Evolutionary conservation across 495 filamentous ascomycete genomes (phyloP).

Genomic region (Cryomyces antarcticus): DNA sequence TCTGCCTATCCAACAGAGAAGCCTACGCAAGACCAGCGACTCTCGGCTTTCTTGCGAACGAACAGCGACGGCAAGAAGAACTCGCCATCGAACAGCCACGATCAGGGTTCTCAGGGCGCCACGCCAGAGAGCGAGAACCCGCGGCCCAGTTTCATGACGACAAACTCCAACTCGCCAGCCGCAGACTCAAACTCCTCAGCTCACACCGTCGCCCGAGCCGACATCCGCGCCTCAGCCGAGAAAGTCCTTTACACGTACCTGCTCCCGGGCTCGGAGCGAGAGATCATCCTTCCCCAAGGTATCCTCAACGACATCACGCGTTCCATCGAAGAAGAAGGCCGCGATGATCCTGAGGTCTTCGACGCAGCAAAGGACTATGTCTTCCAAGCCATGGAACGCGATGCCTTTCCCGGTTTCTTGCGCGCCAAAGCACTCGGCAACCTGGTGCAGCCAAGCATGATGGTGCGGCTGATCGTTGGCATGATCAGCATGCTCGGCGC

Average conservation of each 20-base stretch:
- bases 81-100: conserved; percentile 37
- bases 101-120: conserved; percentile 27
- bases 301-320: conserved; percentile 66
- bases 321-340: conserved; percentile 67
- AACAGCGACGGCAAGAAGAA: conserved; percentile 38
- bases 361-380: conserved; percentile 96
- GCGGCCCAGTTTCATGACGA: conserved; percentile 51
- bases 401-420: conserved; percentile 93
- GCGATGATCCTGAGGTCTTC: conserved; percentile 94
- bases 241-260: conserved; percentile 95
- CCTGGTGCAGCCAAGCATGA: conserved; percentile 67
- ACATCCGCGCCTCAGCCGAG: conserved; percentile 83
- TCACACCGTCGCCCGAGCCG: conserved; percentile 64
- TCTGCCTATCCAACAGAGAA: conserved; percentile 25
- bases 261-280: conserved; percentile 77
- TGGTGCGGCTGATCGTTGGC: conserved; percentile 69
- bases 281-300: conserved; percentile 76
- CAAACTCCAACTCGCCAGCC: conserved; percentile 15
- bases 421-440: conserved; percentile 89
- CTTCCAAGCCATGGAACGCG: conserved; percentile 97
- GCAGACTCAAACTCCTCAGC: conserved; percentile 11
- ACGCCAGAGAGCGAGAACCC: conserved; percentile 21
- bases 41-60: conserved; percentile 78
- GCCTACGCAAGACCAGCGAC: conserved; percentile 54
- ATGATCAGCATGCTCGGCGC: conserved; percentile 70